A percentile compares a stretch with the other conserved stretches of the same genome.
Conservation (phyloP, 768 basidiomycete species). For the Termitomyces sp. region DNA sequence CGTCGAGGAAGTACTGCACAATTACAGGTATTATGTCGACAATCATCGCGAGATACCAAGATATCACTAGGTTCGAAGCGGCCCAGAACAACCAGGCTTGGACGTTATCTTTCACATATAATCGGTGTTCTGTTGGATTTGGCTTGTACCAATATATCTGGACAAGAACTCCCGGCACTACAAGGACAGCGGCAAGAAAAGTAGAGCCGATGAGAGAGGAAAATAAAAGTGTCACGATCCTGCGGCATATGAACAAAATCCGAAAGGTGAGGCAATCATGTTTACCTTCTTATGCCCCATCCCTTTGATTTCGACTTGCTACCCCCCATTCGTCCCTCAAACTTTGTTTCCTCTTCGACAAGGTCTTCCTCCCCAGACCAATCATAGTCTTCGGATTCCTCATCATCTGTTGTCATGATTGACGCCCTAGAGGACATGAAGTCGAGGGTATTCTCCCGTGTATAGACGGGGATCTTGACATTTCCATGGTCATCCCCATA, state of each 20-base stretch:
- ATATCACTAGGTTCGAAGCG: slow-evolving; percentile 70
- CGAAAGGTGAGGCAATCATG: background rate
- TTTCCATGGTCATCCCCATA: slow-evolving; percentile 39
- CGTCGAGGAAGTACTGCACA: slow-evolving; percentile 44
- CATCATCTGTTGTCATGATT: slow-evolving; percentile 51
- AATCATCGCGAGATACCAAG: slow-evolving; percentile 73
- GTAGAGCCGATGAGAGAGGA: slow-evolving; percentile 71
- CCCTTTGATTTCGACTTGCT: slow-evolving; percentile 32
- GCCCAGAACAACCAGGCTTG: slow-evolving; percentile 82
- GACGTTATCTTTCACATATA: slow-evolving; percentile 58
- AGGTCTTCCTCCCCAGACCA: slow-evolving; percentile 80
- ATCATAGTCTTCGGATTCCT: slow-evolving; percentile 59
- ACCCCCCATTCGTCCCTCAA: slow-evolving; percentile 53
- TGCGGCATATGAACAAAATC: slow-evolving; percentile 18
- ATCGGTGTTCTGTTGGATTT: slow-evolving; percentile 48
- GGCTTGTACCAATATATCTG: slow-evolving; percentile 70
- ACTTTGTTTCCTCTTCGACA: slow-evolving; percentile 63
- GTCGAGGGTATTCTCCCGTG: slow-evolving; percentile 25
- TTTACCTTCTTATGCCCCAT: slow-evolving; percentile 52
- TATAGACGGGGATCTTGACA: slow-evolving; percentile 19
- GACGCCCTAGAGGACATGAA: slow-evolving; percentile 26
- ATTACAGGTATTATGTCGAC: slow-evolving; percentile 63
- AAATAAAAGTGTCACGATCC: slow-evolving; percentile 57
- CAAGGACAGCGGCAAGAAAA: slow-evolving; percentile 56
- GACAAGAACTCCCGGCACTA: slow-evolving; percentile 56